Conservation (phyloP, 2,329 filamentous ascomycete species). For the Teratosphaeria pseudoeucalypti region DNA sequence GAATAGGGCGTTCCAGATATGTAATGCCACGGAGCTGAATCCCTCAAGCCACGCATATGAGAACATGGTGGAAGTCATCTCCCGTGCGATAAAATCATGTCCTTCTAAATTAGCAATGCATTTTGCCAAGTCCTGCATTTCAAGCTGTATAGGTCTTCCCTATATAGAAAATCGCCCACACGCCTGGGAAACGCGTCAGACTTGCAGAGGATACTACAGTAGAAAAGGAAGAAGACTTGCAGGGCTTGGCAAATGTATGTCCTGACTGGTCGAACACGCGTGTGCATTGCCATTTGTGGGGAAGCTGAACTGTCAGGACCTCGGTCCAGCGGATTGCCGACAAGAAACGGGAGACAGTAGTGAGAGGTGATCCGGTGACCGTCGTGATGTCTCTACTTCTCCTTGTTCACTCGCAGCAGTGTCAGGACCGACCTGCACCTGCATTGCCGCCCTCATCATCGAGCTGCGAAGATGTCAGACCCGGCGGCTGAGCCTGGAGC, state of each 20-base stretch:
- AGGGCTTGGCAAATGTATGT: neutral
- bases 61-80: too few species aligned
- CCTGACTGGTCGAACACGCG: neutral
- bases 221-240: neutral
- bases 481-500: slow-evolving; percentile 27
- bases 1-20: too few species aligned
- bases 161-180: too few species aligned
- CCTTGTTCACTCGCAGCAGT: neutral
- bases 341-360: neutral
- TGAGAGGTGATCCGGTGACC: neutral
- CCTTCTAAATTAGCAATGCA: too few species aligned
- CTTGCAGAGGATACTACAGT: neutral
- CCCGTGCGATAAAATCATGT: too few species aligned
- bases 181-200: too few species aligned
- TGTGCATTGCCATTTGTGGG: neutral
- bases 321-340: neutral
- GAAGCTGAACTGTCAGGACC: neutral
- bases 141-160: too few species aligned
- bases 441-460: neutral
- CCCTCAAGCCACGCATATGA: too few species aligned
- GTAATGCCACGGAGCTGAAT: too few species aligned
- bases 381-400: neutral
- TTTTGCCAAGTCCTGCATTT: too few species aligned
- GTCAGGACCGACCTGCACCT: neutral
- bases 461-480: slow-evolving; percentile 25